phyloP scores from a whole-genome alignment of 192 early-diverging fungal genomes.

The Kappamyces sp. region DNA sequence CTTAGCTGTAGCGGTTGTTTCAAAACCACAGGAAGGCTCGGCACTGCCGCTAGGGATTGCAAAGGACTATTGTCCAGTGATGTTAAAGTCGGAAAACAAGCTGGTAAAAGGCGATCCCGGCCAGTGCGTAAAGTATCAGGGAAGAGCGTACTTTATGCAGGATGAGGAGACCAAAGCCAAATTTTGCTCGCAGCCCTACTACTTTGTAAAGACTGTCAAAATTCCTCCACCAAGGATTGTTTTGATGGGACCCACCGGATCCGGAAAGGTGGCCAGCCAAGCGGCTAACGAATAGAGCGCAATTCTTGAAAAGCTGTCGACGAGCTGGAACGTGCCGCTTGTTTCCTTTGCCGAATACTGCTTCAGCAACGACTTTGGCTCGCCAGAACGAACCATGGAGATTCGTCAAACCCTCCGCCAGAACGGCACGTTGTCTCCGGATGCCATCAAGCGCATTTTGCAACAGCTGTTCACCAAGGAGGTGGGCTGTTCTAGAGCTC shows the following conservation, averaged over 20 bases:
- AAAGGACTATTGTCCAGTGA: constrained; percentile 47
- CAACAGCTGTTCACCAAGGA: constrained; percentile 13
- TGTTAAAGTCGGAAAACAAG: constrained; percentile 27
- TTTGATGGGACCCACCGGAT: constrained; percentile 33
- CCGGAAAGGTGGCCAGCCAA: constrained; percentile 31
- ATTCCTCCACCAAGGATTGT: constrained; percentile 36
- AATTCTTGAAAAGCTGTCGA: not conserved
- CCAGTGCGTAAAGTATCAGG: constrained; percentile 35
- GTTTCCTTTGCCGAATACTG: constrained; percentile 1
- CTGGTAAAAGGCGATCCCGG: constrained; percentile 33
- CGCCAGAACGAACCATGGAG: no score
- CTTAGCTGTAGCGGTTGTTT: constrained; percentile 18
- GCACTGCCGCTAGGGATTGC: constrained; percentile 30
- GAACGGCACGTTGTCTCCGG: no score
- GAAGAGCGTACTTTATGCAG: constrained; percentile 35
- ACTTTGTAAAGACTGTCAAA: constrained; percentile 25
- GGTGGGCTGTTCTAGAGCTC: constrained; percentile 5
- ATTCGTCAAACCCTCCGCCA: no score
- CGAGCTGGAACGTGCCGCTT: not conserved
- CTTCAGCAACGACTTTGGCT: no score
- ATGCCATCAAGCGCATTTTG: constrained; percentile 9
- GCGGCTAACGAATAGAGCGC: constrained; percentile 5
- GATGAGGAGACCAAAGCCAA: constrained; percentile 34
- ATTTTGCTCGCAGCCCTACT: constrained; percentile 41
- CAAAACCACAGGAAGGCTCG: not conserved